Evolutionary conservation across 805 yeast genomes (phyloP).

Genomic region (Wickerhamomyces queroliae): DNA sequence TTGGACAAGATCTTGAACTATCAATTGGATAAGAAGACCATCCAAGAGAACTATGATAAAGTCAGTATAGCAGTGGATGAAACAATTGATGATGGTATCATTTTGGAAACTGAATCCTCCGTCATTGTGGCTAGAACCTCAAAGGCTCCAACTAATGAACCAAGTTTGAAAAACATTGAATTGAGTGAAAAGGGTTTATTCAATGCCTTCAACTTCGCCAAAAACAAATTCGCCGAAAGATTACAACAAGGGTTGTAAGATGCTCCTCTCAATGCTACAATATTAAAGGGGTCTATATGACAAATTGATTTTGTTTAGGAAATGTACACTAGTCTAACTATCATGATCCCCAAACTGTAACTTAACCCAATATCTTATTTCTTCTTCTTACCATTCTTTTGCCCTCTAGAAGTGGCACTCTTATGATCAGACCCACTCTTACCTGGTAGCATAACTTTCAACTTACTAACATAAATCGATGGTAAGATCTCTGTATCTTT

Average conservation of each 20-base stretch:
- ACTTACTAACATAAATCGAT: constrained; percentile 62
- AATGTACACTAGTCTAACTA: neutral
- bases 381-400: constrained; percentile 7
- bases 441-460: constrained; percentile 59
- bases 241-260: constrained; percentile 36
- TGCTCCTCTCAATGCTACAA: no score
- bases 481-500: constrained; percentile 66
- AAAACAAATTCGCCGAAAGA: constrained; percentile 57
- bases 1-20: constrained; percentile 67
- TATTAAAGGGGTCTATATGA: no score
- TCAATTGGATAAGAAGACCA: constrained; percentile 67
- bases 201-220: constrained; percentile 85
- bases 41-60: constrained; percentile 81
- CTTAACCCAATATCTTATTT: neutral
- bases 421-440: constrained; percentile 22
- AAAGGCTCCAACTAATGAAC: constrained; percentile 72
- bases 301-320: neutral
- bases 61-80: constrained; percentile 86
- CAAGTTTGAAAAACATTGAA: constrained; percentile 54
- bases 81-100: constrained; percentile 87
- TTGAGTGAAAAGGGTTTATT: constrained; percentile 69
- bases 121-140: constrained; percentile 89
- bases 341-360: no score
- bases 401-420: neutral
- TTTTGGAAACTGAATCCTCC: constrained; percentile 83